Conservation (phyloP, 305 asterid genomes). For the Solanum hybrid region DNA sequence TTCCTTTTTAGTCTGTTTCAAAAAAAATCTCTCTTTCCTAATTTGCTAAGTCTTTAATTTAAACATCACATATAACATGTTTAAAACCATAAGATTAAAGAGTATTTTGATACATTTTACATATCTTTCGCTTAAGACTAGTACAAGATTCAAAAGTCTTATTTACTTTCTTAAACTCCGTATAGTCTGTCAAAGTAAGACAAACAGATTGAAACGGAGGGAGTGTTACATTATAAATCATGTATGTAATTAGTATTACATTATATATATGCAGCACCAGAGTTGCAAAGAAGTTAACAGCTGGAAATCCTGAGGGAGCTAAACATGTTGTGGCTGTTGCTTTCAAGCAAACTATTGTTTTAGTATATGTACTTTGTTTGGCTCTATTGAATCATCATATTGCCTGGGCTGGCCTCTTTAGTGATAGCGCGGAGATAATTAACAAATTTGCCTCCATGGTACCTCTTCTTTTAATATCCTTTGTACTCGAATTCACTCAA, state of each 20-base stretch:
- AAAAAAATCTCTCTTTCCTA: too few relatives aligned
- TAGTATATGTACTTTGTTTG: constrained; percentile 19
- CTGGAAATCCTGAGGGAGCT: constrained; percentile 42
- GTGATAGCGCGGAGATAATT: constrained; percentile 38
- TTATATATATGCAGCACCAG: constrained; percentile 40
- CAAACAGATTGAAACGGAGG: neutral
- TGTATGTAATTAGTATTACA: neutral
- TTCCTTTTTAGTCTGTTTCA: too few relatives aligned
- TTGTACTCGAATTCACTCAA: constrained; percentile 42
- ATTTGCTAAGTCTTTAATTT: too few relatives aligned
- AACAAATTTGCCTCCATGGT: constrained; percentile 40
- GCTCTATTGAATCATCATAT: constrained; percentile 35
- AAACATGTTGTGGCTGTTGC: constrained; percentile 49
- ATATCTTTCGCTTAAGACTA: neutral
- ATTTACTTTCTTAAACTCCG: neutral
- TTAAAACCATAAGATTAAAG: too few relatives aligned
- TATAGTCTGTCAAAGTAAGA: neutral
- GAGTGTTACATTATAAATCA: neutral
- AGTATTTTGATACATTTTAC: neutral
- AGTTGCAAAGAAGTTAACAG: constrained; percentile 59
- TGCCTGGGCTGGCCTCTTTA: constrained; percentile 53
- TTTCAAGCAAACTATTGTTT: constrained; percentile 39
- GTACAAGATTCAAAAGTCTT: neutral
- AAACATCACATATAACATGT: too few relatives aligned
- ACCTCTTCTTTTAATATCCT: constrained; percentile 39